Percentiles rank a stretch among this genome's conserved stretches.
Conservation (phyloP, 139 green algal species). For the Coelastrella sp. region DNA sequence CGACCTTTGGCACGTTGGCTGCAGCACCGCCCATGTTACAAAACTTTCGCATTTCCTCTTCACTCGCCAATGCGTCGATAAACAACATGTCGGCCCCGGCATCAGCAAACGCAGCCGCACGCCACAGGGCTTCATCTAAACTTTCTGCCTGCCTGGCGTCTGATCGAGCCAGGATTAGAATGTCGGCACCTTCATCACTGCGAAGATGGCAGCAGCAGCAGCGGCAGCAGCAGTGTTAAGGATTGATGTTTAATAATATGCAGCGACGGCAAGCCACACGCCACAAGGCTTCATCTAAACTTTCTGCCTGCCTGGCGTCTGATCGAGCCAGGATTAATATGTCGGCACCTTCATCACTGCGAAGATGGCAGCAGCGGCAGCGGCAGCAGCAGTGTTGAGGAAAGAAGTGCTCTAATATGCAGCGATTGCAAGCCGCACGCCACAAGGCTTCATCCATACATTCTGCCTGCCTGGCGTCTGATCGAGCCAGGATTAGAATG, state of each 20-base stretch:
- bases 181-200: constrained; percentile 88
- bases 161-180: constrained; percentile 92
- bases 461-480: constrained; percentile 83
- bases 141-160: constrained; percentile 84
- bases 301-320: constrained; percentile 83
- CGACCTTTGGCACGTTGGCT: constrained; percentile 66
- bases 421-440: constrained; percentile 48
- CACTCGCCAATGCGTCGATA: constrained; percentile 92
- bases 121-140: constrained; percentile 87
- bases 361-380: not conserved
- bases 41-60: constrained; percentile 90
- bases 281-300: constrained; percentile 87
- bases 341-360: constrained; percentile 85
- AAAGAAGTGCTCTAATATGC: too few species aligned
- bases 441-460: constrained; percentile 87
- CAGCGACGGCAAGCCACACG: constrained; percentile 42
- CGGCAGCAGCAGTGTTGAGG: not conserved
- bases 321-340: constrained; percentile 94
- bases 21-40: constrained; percentile 59
- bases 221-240: not conserved
- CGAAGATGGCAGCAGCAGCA: not conserved
- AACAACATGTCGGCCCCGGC: constrained; percentile 94
- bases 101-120: constrained; percentile 88
- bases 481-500: constrained; percentile 94
- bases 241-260: too few species aligned